Evolutionary conservation across 306 rosid genomes (phyloP).

Genomic region (Glycyrrhiza uralensis): DNA sequence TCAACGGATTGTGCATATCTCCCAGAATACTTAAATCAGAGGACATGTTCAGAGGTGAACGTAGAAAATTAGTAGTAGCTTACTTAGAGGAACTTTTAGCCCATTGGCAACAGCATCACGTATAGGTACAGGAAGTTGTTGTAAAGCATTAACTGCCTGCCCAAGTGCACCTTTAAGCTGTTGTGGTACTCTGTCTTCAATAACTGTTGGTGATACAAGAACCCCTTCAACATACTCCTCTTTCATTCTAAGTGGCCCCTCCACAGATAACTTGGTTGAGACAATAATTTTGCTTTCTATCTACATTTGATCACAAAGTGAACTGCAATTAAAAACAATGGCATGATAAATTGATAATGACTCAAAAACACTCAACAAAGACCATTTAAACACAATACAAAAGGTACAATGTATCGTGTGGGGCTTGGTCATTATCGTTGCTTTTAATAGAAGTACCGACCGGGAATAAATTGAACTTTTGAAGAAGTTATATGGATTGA

Average conservation of each 20-base stretch:
- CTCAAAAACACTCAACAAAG: slow-evolving; percentile 1
- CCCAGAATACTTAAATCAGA: background rate
- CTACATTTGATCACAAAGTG: slow-evolving; percentile 42
- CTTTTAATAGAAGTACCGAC: background rate
- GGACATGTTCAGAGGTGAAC: background rate
- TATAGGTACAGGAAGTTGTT: slow-evolving; percentile 80
- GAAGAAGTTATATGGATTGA: background rate
- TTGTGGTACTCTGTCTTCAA: slow-evolving; percentile 77
- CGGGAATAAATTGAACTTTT: background rate
- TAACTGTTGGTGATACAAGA: slow-evolving; percentile 68
- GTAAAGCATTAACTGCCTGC: slow-evolving; percentile 66
- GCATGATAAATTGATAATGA: background rate
- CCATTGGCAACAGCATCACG: slow-evolving; percentile 69
- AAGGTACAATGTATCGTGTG: background rate
- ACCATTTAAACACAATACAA: background rate
- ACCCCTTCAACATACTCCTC: slow-evolving; percentile 88
- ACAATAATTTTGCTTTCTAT: slow-evolving; percentile 67
- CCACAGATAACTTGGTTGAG: slow-evolving; percentile 71
- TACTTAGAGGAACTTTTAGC: slow-evolving; percentile 81
- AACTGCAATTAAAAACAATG: slow-evolving; percentile 14
- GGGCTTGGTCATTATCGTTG: background rate
- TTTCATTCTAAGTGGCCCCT: slow-evolving; percentile 93
- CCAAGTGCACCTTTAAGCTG: slow-evolving; percentile 86
- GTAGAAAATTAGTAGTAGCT: slow-evolving; percentile 27
- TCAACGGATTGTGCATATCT: background rate